A percentile compares a stretch with the other conserved stretches of the same genome.
phyloP scores from a whole-genome alignment of 2,329 filamentous ascomycete genomes.

The Juglanconis sp. region DNA sequence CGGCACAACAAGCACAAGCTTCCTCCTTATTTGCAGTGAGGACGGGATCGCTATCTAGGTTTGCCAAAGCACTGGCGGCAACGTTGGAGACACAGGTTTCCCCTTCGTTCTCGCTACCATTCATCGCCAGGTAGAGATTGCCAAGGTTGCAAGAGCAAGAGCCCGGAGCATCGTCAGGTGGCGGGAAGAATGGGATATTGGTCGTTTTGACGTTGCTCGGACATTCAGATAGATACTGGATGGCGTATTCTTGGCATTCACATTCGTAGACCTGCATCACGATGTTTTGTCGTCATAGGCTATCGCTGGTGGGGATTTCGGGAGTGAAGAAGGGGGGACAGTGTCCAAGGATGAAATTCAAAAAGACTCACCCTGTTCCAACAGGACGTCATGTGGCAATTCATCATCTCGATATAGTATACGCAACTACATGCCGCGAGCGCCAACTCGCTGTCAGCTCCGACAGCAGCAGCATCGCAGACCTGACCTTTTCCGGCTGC shows the following conservation, averaged over 20 bases:
- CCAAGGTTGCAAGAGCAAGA: slow-evolving; percentile 36
- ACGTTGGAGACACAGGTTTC: slow-evolving; percentile 17
- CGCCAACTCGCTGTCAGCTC: slow-evolving; percentile 7
- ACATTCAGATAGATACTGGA: slow-evolving; percentile 32
- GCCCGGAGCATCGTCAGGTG: slow-evolving; percentile 29
- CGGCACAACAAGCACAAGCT: slow-evolving; percentile 32
- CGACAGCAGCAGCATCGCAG: background rate
- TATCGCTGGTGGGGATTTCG: no score
- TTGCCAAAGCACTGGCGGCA: slow-evolving; percentile 18
- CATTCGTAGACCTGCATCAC: slow-evolving; percentile 28
- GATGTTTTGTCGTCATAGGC: background rate
- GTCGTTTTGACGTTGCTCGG: slow-evolving; percentile 23
- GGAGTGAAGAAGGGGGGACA: no score
- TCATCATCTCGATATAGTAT: slow-evolving; percentile 26
- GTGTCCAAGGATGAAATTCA: no score
- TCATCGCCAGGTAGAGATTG: slow-evolving; percentile 24
- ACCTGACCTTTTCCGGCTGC: background rate
- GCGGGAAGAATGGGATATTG: slow-evolving; percentile 36
- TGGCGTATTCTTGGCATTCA: slow-evolving; percentile 35
- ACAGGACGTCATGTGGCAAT: slow-evolving; percentile 35
- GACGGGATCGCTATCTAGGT: slow-evolving; percentile 22
- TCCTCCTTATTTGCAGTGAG: slow-evolving; percentile 22
- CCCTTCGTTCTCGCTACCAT: slow-evolving; percentile 3
- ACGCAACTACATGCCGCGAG: slow-evolving; percentile 22
- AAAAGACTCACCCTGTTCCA: slow-evolving; percentile 32